Evolutionary conservation across 2,329 filamentous ascomycete species (phyloP).

Genomic region (Apiospora arundinis): DNA sequence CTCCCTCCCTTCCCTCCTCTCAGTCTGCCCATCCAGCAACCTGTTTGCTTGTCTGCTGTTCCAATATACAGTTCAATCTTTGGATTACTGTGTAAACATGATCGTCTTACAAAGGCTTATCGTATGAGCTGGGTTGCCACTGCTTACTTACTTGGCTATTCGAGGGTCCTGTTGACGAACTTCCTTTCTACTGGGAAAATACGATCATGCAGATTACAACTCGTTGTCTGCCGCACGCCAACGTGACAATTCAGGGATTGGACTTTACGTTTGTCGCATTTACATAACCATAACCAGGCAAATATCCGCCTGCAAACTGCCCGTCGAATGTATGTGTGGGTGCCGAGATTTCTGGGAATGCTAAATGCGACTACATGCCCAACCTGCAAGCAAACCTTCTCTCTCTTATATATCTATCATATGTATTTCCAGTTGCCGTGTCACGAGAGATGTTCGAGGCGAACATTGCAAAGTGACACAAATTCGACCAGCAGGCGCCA

Average conservation of each 20-base stretch:
- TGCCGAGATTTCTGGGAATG: neutral
- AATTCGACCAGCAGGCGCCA: neutral
- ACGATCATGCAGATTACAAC: too few relatives aligned
- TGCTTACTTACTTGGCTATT: too few relatives aligned
- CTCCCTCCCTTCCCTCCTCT: too few relatives aligned
- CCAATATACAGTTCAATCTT: neutral
- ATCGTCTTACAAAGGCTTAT: too few relatives aligned
- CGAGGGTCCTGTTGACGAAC: too few relatives aligned
- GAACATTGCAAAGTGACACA: neutral
- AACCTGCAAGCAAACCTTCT: conserved; percentile 2
- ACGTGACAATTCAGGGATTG: too few relatives aligned
- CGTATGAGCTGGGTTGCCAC: too few relatives aligned
- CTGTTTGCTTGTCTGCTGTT: neutral
- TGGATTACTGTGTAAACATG: too few relatives aligned
- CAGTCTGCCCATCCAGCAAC: neutral
- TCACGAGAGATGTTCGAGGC: conserved; percentile 4
- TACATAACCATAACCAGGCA: neutral
- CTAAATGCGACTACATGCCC: neutral
- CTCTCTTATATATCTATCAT: neutral
- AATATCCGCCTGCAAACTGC: neutral
- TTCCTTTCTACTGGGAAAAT: too few relatives aligned
- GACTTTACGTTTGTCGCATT: neutral
- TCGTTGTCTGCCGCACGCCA: too few relatives aligned
- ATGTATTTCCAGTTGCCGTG: neutral
- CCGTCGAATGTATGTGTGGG: neutral